Evolutionary conservation across 2,329 filamentous ascomycete genomes (phyloP), one percentile per base, ranked within the genome.

Genomic region (Septoria linicola): DNA sequence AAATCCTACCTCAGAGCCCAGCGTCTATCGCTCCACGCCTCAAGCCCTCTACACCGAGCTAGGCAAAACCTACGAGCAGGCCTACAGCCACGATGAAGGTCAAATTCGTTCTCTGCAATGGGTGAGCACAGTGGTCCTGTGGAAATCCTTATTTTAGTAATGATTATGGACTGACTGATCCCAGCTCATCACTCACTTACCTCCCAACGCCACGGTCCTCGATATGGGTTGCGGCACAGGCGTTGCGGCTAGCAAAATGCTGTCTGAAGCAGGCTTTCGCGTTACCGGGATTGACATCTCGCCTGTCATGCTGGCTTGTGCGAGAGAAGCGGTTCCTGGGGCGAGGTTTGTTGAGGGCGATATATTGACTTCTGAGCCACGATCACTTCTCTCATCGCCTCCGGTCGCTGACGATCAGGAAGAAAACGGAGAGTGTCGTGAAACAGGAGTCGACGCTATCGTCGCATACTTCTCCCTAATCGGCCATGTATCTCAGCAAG

Each of bases 201-300:
- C 43, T 21, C 45, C 47, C n/a, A 43, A 41, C 4, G 37, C 53
- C 21, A 30, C 37, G 30, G 56, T 65, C 25, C 57, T 68, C 8
- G 63, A 68, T 34, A 57, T 68, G 2, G 67, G 67, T 20, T 68
- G 66, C 53, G 67, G 66, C 8, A 68, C 66, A 7, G 67, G 66
- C n/a, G 48, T 59, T 8, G 65, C 66, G 4, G 62, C 66, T 16
- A 55, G 65, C 3, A 32, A 59, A 17, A 62, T 62, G 50, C 56
- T 69, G 8, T 49, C 62, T n/a, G 42, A 61, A 7, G 60, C 59
- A 8, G 62, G 61, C n/a, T 46, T 62, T 19, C 37, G 61, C 2
- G 64, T 69, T 21, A 51, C 57, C 8, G 66, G 65, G 10, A 58
- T 63, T 30, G 65, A 68, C 46, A 61, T 67, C 40, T 60, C 67